A percentile compares a stretch with the other conserved stretches of the same genome.
Evolutionary conservation across 768 basidiomycete genomes (phyloP).

Genomic region (Pholiota microspora): DNA sequence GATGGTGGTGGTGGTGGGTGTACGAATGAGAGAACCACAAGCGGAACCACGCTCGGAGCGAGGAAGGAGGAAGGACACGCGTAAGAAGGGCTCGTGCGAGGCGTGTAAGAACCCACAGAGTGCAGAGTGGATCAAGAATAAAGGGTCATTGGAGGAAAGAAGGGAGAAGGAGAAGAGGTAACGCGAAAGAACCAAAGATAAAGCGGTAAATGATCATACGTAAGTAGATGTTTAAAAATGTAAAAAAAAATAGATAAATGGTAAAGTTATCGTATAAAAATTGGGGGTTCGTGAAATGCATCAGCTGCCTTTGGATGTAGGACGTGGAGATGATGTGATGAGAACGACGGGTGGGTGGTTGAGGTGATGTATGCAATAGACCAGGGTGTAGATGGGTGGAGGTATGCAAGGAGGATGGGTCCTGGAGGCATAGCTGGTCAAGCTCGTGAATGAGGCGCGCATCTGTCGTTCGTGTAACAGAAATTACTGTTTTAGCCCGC

Average conservation of each 20-base stretch:
- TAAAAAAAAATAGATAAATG: slow-evolving; percentile 29
- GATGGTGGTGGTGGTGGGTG: background rate
- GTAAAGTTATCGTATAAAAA: slow-evolving; percentile 22
- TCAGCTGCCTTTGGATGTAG: slow-evolving; percentile 22
- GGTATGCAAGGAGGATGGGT: too few relatives aligned
- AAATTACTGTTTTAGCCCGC: slow-evolving; percentile 13
- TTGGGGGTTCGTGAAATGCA: slow-evolving; percentile 24
- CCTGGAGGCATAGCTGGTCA: slow-evolving; percentile 17
- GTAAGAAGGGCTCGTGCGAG: background rate
- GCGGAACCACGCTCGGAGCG: too few relatives aligned
- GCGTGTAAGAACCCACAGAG: background rate
- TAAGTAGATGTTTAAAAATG: slow-evolving; percentile 10
- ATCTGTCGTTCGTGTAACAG: background rate
- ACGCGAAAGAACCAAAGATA: slow-evolving; percentile 7
- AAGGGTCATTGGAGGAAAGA: slow-evolving; percentile 8
- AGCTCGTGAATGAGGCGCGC: slow-evolving; percentile 16
- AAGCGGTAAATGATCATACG: slow-evolving; percentile 8
- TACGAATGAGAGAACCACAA: background rate
- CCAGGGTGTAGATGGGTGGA: background rate
- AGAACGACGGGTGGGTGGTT: slow-evolving; percentile 4
- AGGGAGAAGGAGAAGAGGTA: slow-evolving; percentile 9
- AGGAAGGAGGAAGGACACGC: background rate
- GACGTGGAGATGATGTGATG: slow-evolving; percentile 11
- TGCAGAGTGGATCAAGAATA: slow-evolving; percentile 16
- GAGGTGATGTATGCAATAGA: slow-evolving; percentile 1